phyloP scores from a whole-genome alignment of 2,329 filamentous ascomycete genomes.

The Venturia oleaginea region DNA sequence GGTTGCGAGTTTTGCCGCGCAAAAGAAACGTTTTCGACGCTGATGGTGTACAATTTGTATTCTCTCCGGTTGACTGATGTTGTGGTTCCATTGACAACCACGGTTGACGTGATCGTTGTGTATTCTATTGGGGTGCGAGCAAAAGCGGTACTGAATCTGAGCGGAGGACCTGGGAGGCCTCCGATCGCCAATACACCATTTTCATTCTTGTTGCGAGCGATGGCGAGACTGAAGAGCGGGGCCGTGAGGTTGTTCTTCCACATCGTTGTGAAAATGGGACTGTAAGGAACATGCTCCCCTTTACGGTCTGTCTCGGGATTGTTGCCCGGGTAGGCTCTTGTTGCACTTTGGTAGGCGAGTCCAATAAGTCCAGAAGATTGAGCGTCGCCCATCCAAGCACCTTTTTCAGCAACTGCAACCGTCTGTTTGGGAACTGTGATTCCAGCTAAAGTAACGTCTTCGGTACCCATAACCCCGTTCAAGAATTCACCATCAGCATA shows the following conservation, averaged over 20 bases:
- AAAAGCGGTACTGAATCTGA: not conserved
- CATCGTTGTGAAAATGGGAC: conserved; percentile 7
- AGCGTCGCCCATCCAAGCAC: conserved; percentile 12
- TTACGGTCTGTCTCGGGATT: not conserved
- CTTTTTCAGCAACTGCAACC: conserved; percentile 10
- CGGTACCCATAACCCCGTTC: conserved; percentile 4
- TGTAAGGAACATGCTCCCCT: not conserved
- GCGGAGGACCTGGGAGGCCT: not conserved
- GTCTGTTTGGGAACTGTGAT: conserved; percentile 8
- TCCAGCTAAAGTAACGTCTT: conserved; percentile 12
- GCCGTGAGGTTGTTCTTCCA: not conserved
- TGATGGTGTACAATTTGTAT: conserved; percentile 9
- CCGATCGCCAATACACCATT: conserved; percentile 5
- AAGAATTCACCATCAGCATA: conserved; percentile 14
- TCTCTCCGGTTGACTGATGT: not conserved
- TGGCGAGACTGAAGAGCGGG: conserved; percentile 10
- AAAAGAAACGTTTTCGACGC: not conserved
- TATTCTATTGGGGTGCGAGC: not conserved
- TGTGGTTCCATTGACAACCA: not conserved
- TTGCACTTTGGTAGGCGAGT: conserved; percentile 13
- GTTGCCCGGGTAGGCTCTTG: conserved; percentile 2
- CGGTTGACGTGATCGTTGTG: not conserved
- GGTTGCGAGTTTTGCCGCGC: not conserved
- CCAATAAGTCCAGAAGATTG: conserved; percentile 14
- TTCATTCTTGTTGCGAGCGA: not conserved